These are phyloP conservation scores for Colletotrichum abscissum DNA, from an alignment of 2,329 filamentous ascomycete species.

Conservation along the genomic window DNA sequence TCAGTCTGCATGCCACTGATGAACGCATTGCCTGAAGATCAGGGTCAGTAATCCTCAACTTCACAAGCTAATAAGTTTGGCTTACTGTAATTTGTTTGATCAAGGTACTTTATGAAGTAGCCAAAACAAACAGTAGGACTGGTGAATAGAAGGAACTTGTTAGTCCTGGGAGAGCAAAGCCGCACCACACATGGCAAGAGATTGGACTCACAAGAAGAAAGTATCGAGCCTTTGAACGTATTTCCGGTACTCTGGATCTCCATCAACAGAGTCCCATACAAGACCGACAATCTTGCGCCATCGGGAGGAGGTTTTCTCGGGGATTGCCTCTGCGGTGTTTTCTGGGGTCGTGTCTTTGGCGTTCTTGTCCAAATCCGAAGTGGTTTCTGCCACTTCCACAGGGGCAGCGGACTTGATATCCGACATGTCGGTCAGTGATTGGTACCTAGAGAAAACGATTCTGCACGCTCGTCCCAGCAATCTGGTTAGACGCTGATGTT, in stretches of 20 bases:
- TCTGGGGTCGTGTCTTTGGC: background rate
- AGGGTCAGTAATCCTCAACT: conserved; percentile 5
- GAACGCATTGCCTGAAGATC: conserved; percentile 38
- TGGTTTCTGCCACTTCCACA: conserved; percentile 1
- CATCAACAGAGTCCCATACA: conserved; percentile 22
- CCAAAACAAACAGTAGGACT: conserved; percentile 24
- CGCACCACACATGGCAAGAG: background rate
- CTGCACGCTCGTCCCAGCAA: background rate
- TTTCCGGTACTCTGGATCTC: conserved; percentile 20
- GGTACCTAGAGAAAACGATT: background rate
- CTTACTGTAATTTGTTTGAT: conserved; percentile 45
- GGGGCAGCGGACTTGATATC: conserved; percentile 6
- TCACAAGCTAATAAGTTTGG: background rate
- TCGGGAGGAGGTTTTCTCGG: background rate
- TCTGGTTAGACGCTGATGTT: background rate
- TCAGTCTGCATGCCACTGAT: conserved; percentile 43
- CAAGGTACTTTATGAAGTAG: conserved; percentile 39
- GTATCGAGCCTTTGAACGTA: conserved; percentile 21
- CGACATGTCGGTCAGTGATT: background rate
- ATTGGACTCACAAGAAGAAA: conserved; percentile 11
- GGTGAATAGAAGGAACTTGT: background rate
- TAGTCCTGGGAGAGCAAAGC: background rate
- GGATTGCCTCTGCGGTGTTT: background rate
- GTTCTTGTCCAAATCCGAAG: conserved; percentile 5
- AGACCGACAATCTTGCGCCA: conserved; percentile 16